Conservation (phyloP, 441 rosid species). For the Lepidium campestre region DNA sequence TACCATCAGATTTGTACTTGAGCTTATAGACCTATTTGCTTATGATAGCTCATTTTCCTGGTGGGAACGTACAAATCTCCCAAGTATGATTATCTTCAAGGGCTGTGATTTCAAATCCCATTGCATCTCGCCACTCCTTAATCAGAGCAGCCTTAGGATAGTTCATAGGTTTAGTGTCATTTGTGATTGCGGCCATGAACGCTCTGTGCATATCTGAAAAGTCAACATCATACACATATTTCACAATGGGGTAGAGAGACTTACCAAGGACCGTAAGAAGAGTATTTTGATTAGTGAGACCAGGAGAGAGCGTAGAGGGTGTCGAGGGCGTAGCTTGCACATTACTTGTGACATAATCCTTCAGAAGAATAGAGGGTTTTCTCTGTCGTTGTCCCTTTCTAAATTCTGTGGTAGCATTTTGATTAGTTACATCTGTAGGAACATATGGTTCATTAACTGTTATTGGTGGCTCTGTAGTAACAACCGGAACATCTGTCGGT, state of each 20-base stretch:
- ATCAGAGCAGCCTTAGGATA: neutral
- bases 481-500: too few species aligned
- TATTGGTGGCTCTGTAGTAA: too few species aligned
- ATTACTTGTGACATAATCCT: neutral
- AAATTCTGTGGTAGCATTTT: too few species aligned
- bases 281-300: neutral
- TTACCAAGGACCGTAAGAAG: neutral
- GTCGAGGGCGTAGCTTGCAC: neutral
- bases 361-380: neutral
- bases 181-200: too few species aligned
- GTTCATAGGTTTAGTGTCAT: neutral
- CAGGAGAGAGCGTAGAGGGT: neutral
- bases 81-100: neutral
- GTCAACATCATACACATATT: neutral
- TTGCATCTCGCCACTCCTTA: neutral
- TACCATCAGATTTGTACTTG: neutral
- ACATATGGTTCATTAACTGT: too few species aligned
- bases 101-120: neutral
- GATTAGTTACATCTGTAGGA: too few species aligned
- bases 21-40: neutral
- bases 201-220: too few species aligned
- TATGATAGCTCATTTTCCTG: neutral
- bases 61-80: neutral
- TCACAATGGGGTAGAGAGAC: neutral
- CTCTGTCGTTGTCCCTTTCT: too few species aligned